Conservation (phyloP, 495 filamentous ascomycete species). For the Aspergillus baeticus region DNA sequence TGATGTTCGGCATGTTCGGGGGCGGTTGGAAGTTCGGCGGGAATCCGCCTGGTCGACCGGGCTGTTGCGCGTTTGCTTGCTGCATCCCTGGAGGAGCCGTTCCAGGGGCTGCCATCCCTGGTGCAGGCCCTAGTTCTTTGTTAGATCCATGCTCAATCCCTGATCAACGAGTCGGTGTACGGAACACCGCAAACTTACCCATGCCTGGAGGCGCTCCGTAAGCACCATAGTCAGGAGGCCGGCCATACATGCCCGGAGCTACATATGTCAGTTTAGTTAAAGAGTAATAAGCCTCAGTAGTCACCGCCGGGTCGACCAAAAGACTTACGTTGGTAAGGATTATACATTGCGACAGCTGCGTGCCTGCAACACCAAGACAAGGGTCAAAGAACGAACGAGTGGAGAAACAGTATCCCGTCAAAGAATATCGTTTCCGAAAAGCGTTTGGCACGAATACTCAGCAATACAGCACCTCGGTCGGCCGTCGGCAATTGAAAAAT, state of each 20-base stretch:
- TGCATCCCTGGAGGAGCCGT: slow-evolving; percentile 77
- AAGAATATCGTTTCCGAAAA: not conserved
- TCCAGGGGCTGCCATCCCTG: slow-evolving; percentile 79
- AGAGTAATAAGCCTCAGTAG: not conserved
- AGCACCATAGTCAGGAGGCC: slow-evolving; percentile 67
- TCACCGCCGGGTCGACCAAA: not conserved
- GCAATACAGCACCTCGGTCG: not conserved
- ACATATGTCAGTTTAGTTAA: slow-evolving; percentile 13
- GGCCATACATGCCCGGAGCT: slow-evolving; percentile 62
- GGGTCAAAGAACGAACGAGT: not conserved
- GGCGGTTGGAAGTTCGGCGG: slow-evolving; percentile 87
- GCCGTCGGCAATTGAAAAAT: not conserved
- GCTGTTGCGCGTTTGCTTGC: slow-evolving; percentile 63
- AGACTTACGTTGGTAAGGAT: slow-evolving; percentile 68
- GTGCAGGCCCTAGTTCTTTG: slow-evolving; percentile 34
- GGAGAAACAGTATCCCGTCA: not conserved
- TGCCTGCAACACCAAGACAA: slow-evolving; percentile 10
- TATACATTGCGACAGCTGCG: slow-evolving; percentile 57
- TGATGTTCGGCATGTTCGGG: slow-evolving; percentile 93
- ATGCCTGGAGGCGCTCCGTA: slow-evolving; percentile 84
- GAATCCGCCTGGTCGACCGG: slow-evolving; percentile 73
- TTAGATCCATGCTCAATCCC: slow-evolving; percentile 2
- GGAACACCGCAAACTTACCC: slow-evolving; percentile 55
- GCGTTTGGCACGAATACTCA: not conserved
- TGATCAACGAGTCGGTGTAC: slow-evolving; percentile 2